Evolutionary conservation across 371 early-diverging fungal species (phyloP), one percentile per base, ranked within the genome.

Genomic region (Rhizomucor pusillus): DNA sequence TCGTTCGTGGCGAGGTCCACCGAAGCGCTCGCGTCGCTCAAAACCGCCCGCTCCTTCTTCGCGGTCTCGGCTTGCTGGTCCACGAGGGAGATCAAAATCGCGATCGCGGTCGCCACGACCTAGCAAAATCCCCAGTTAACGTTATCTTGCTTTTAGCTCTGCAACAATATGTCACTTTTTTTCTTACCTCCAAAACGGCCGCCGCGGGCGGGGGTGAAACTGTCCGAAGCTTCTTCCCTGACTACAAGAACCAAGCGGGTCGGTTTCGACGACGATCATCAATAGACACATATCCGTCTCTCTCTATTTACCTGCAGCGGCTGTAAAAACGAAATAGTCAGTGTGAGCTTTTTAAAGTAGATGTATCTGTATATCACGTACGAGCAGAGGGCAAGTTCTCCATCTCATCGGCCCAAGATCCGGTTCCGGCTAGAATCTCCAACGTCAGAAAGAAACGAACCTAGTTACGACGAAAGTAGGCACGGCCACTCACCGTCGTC

Each of bases 381-480:
- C 92, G 93, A 59, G 90, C 94, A 73, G 91, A 81, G 40, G 96
- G 96, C 53, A 94, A 82, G 57, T 85, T 90, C 24, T 79, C 71
- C 69, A 90, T 88, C 70, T 96, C 94, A 80, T 96, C 96, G 60
- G 95, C 94, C 94, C 95, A 96, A 47, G 90, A 88, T 44, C 80
- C 81, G 36, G 74, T 69, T 56, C 81, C 84, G 58, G 36, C 14
- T 34, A 19, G 23, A 50, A 40, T 35, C 16, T 45, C 36, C 45
- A 47, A 55, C 12, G 37, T 29, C 45, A 45, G n/a, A 46, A 49
- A 57, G 34, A 40, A 49, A 35, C 51, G 47, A 40, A 43, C 41
- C 12, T 19, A 11, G 19, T 41, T 19, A 19, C 41, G 41, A 44
- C 34, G 60, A 50, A 36, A 52, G 6, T 48, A 9, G 33, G 50